Base-by-base conservation (phyloP, 148 eudicot species). In the Chenopodium album region DNA sequence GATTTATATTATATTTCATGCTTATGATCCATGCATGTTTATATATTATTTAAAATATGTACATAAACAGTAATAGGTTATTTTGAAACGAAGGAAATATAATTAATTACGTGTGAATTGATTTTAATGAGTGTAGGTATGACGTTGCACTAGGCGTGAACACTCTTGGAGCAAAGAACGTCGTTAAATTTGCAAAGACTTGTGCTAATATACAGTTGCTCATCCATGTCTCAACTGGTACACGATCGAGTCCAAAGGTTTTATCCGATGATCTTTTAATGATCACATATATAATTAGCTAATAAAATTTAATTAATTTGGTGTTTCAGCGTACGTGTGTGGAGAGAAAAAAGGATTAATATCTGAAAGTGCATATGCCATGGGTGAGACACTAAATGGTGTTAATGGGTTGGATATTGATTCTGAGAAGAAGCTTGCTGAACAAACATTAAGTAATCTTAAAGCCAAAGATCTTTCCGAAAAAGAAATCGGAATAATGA, bases 381-480 rank as follows among this genome's bases (percentile, higher is more conserved):
- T 37, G 41, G 41, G 41, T 4, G 41, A 37, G 41, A 37, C 41
- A 37, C 41, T 37, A 37, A 37, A 37, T 37, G 41, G 73, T 26
- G 50, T 71, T 2, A 13, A 20, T 10, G 80, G 83, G 6, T 70
- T 84, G 31, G 86, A 84, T 28, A 84, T 84, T 46, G 71, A 84
- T 8, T 75, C 44, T 6, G 86, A 84, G 64, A 84, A 75, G 59
- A 80, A 32, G 28, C 80, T 84, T 37, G 77, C 77, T 46, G 80
- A 75, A 3, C 76, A 76, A 66, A 72, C 64, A 37, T 20, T 84
- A n/a, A 26, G 62, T 28, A 69, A 67, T 75, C 80, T 84, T 4
- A 75, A 74, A 62, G 71, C 83, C 3, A 47, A 50, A 32, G 41
- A 70, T 11, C 73, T 75, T 13, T 50, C 86, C 28, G 80, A 80